Evolutionary conservation across 352 stramenopile species (phyloP), one percentile per base, ranked within the genome.

Genomic region (Peronospora farinosa): DNA sequence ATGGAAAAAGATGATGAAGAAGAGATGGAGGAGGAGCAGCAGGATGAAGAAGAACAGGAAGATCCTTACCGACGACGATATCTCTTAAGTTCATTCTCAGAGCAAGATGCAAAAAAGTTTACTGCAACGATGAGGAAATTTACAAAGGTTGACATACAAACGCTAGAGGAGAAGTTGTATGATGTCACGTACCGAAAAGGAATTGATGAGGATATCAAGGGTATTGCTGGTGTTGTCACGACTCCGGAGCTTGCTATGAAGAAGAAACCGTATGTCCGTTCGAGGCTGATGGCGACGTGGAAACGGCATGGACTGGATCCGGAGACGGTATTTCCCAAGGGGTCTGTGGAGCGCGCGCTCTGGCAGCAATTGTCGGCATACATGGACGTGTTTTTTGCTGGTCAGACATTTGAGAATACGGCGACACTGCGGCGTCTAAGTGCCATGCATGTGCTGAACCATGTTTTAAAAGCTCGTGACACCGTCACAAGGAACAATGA

Each of bases 371-470:
- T 88, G 9, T 60, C 48, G 7, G 52, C 60, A 9, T 91, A 91
- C 53, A 63, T 60, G 11, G 80, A 91, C 47, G 68, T 91, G 25
- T 69, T 86, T 36, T 91, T 78, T 32, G 79, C 78, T 23, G 74
- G 71, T 12, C 80, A 91, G 46, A 86, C 78, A 31, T 63, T 74
- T 21, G 69, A 72, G 12, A 78, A 77, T 47, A 86, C 73, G 7
- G 39, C 52, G 16, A 65, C 49, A 15, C 49, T 91, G 46, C 80
- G 80, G 7, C 72, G 67, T 10, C 25, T 88, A 47, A 75, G 64
- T 15, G 77, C 74, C 0, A 88, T 91, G 80, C 80, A 91, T 52
- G 67, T 84, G 39, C 48, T 88, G 21, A 91, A 91, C 55, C 80
- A 91, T 57, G 60, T 91, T 1, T 25, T 88, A n/a, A 88, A 88